Evolutionary conservation across 495 filamentous ascomycete genomes (phyloP), one percentile per base, ranked within the genome.

Genomic region (Tuber calosporum): DNA sequence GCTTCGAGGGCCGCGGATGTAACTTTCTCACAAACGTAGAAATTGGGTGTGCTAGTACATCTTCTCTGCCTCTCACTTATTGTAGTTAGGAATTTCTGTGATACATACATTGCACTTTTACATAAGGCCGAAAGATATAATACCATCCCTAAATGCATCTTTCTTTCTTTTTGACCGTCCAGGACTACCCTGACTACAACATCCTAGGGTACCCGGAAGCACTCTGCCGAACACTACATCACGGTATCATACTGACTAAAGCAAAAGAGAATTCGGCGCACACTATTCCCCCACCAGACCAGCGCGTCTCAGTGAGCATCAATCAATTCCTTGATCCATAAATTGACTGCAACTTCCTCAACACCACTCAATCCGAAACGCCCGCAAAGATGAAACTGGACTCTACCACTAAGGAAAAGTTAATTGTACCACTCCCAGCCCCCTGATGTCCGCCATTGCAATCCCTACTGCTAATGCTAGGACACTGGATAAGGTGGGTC

Each of bases 381-480:
- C 83, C 86, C 34, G 78, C 84, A 6, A 87, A 87, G 77, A 82
- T 86, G 40, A 85, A 87, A 69, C 82, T 82, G 68, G 82, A 81
- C n/a, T 71, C 79, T 45, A 73, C 79, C 8, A 73, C 79, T 22
- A 79, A 81, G 26, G 80, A 81, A 26, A 79, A 81, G 36, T 58
- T 81, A 20, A 81, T 81, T n/a, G 80, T 77, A n/a, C 30, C 42
- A 36, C 36, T 43, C 17, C 8, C 8, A 17, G 11, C 43, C 5
- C n/a, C 42, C 40, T 41, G 22, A 67, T 71, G 17, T 17, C 30
- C 67, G 3, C 43, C 15, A 58, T 6, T 45, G 13, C 39, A 58
- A 37, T 36, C 40, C 45, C 62, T 69, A 22, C 30, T 19, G 41
- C 77, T 78, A 68, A 78, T 48, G 15, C 17, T 17, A 37, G 11